Evolutionary conservation across 768 basidiomycete genomes (phyloP).

Genomic region (Amanita rimosa): DNA sequence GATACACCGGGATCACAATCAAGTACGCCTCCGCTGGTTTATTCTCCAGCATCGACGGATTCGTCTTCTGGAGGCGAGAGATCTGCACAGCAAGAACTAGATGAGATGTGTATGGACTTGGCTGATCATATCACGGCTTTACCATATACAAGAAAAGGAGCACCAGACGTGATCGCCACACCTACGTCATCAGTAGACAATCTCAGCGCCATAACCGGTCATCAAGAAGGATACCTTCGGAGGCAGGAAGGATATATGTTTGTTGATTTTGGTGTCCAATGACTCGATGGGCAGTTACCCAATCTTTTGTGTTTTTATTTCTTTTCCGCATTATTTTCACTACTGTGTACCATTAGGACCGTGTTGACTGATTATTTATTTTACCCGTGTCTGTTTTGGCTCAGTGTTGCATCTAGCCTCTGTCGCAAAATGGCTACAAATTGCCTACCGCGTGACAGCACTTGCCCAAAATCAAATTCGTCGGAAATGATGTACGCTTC

Average conservation of each 20-base stretch:
- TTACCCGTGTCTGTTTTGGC: not conserved
- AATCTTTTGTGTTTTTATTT: conserved; percentile 9
- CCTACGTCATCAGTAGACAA: not conserved
- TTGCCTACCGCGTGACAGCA: too few relatives aligned
- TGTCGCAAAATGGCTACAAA: not conserved
- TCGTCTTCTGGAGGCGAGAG: conserved; percentile 42
- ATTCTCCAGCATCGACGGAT: conserved; percentile 51
- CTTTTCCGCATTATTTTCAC: conserved; percentile 12
- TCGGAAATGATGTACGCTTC: not conserved
- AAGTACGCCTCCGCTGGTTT: conserved; percentile 41
- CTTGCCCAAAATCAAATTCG: not conserved
- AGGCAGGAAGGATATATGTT: not conserved
- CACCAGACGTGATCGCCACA: not conserved
- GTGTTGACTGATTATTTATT: not conserved
- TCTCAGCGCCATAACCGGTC: not conserved
- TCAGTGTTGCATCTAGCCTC: not conserved
- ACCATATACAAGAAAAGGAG: not conserved
- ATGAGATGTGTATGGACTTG: conserved; percentile 4
- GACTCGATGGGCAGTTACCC: conserved; percentile 4
- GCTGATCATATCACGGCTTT: conserved; percentile 1
- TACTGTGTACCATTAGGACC: not conserved
- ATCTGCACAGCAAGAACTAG: conserved; percentile 28
- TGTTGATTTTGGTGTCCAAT: conserved; percentile 2
- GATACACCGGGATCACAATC: conserved; percentile 30
- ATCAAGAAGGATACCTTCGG: not conserved